Evolutionary conservation across 2,329 filamentous ascomycete species (phyloP), one percentile per base, ranked within the genome.

Genomic region (Neoascochyta sp.): DNA sequence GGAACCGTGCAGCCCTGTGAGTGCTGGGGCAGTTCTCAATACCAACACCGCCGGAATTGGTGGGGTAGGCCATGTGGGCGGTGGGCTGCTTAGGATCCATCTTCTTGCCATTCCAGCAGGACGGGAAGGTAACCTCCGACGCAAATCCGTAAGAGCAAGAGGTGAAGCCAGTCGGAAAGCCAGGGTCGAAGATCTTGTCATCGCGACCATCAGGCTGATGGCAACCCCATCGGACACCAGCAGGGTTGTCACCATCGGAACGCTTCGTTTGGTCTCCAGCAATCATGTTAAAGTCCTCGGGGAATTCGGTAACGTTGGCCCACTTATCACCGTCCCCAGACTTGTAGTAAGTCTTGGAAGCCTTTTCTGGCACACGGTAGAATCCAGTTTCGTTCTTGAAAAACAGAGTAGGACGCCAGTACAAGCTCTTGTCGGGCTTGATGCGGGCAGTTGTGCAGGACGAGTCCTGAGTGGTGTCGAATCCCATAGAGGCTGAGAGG

Each of bases 61-160:
- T 52, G 9, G 60, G 59, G 31, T 68, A 72, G 7, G 69, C 53
- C 56, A 62, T 61, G 39, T 63, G 60, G 10, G 54, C 58, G 10
- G 26, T 37, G 13, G 59, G 54, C 19, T 54, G 52, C 24, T 49
- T 46, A 12, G 54, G 53, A 22, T 64, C 46, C 22, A 62, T 38
- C 13, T 46, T 39, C 24, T 60, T 20, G 17, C 60, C 60, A 32
- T 62, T 63, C 60, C 60, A 64, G 48, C 60, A 64, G 10, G 49
- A 45, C 5, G 60, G 60, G 40, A 63, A 63, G 9, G 54, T 62
- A 14, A 62, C 45, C 26, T 63, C 51, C 13, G 53, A 41, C 10
- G 57, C 52, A 12, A 64, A 47, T 7, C 61, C 61, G 20, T 54
- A 50, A n/a, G 45, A 38, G 45, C 61, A 64, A 24, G 57, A 57